Evolutionary conservation across 805 yeast genomes (phyloP).

Genomic region (Wickerhamiella kurtzmanii): DNA sequence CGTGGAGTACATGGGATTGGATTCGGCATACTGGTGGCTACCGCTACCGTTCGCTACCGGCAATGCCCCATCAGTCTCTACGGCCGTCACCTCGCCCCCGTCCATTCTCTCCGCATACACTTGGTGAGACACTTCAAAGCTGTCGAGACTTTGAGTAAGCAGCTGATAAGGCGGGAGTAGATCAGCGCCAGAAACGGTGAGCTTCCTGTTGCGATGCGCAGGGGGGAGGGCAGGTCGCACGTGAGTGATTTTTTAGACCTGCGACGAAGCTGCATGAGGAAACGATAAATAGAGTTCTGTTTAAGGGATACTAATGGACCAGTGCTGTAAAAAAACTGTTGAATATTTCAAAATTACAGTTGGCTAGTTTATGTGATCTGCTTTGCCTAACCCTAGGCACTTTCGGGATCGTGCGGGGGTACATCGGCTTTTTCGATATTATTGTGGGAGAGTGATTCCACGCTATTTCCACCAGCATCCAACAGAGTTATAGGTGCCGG

Average conservation of each 20-base stretch:
- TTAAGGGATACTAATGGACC: no score
- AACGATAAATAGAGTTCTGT: no score
- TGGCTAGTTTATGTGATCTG: no score
- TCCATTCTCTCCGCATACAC: neutral
- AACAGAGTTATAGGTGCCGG: neutral
- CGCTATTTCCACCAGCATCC: neutral
- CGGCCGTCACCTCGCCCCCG: neutral
- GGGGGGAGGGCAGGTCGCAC: no score
- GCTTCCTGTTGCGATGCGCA: no score
- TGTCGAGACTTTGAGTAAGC: neutral
- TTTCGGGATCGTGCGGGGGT: no score
- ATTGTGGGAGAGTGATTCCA: neutral
- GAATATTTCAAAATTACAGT: no score
- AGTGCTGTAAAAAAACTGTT: no score
- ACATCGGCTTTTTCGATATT: neutral
- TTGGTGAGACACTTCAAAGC: neutral
- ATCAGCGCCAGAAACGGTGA: neutral
- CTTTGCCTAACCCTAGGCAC: no score
- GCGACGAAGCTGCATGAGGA: no score
- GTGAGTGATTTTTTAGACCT: no score
- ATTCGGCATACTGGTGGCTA: neutral
- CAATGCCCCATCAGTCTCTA: neutral
- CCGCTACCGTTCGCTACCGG: neutral
- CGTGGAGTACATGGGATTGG: conserved; percentile 21
- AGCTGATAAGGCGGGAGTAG: neutral